Conservation (phyloP, 2,329 filamentous ascomycete genomes). For the Xylaria hypoxylon region DNA sequence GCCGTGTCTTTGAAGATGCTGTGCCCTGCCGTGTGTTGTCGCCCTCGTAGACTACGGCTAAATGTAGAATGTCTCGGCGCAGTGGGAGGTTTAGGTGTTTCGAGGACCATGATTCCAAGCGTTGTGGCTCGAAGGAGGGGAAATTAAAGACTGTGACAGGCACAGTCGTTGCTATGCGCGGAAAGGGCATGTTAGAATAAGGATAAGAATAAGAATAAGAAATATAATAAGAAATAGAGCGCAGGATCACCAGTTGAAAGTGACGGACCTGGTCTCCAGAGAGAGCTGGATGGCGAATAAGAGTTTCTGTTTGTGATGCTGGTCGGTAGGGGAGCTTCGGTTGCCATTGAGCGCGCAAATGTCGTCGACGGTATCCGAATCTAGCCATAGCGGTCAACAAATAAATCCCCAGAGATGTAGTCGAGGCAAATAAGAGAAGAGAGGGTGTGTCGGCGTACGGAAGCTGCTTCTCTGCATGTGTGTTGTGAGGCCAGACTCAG, state of each 20-base stretch:
- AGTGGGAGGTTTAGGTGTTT: slow-evolving; percentile 89
- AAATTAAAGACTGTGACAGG: slow-evolving; percentile 90
- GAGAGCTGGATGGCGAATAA: slow-evolving; percentile 49
- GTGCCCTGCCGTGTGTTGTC: slow-evolving; percentile 89
- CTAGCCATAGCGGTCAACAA: slow-evolving; percentile 37
- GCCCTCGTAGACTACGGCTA: slow-evolving; percentile 91
- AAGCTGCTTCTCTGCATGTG: slow-evolving; percentile 53
- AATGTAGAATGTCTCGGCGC: slow-evolving; percentile 90
- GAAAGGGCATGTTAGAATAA: slow-evolving; percentile 25
- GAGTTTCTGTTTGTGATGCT: slow-evolving; percentile 53
- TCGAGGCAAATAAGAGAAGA: background rate
- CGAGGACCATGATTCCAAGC: slow-evolving; percentile 80
- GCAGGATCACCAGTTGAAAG: background rate
- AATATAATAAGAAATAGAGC: background rate
- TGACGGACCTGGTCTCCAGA: slow-evolving; percentile 60
- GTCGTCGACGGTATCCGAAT: slow-evolving; percentile 48
- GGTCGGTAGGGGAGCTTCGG: slow-evolving; percentile 58
- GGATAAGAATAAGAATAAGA: too few relatives aligned
- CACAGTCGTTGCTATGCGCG: slow-evolving; percentile 69
- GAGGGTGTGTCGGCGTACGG: slow-evolving; percentile 44
- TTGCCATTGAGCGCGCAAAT: slow-evolving; percentile 68
- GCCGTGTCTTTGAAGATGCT: slow-evolving; percentile 82
- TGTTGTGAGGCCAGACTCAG: slow-evolving; percentile 61
- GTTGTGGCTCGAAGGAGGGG: slow-evolving; percentile 85
- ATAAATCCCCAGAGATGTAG: background rate